Evolutionary conservation across 768 basidiomycete species (phyloP).

Genomic region (Thelephora ganbajun): DNA sequence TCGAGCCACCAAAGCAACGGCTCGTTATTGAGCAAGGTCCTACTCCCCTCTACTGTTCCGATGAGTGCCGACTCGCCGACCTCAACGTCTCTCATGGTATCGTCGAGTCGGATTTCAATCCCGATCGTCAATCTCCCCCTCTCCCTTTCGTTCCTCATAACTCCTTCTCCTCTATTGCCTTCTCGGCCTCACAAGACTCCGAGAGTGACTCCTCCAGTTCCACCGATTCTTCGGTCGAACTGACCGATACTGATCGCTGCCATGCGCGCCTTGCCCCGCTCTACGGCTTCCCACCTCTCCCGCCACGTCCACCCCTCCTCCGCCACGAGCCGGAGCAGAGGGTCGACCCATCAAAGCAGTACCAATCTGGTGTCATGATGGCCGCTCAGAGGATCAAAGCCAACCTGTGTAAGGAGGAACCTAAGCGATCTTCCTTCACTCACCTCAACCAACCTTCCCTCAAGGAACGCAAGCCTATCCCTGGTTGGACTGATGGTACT

Average conservation of each 20-base stretch:
- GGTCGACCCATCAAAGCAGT: slow-evolving; percentile 24
- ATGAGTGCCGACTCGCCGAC: slow-evolving; percentile 56
- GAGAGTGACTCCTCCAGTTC: slow-evolving; percentile 27
- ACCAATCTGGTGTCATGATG: slow-evolving; percentile 57
- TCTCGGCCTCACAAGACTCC: slow-evolving; percentile 15
- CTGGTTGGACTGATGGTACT: slow-evolving; percentile 59
- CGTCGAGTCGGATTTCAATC: slow-evolving; percentile 34
- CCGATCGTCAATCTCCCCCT: slow-evolving; percentile 21
- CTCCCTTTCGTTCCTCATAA: slow-evolving; percentile 28
- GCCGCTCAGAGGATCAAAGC: slow-evolving; percentile 41
- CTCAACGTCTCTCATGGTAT: slow-evolving; percentile 26
- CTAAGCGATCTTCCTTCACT: slow-evolving; percentile 16
- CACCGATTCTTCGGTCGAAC: slow-evolving; percentile 19
- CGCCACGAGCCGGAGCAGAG: slow-evolving; percentile 10
- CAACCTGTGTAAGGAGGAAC: slow-evolving; percentile 23
- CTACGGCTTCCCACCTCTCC: slow-evolving; percentile 37
- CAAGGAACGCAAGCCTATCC: slow-evolving; percentile 27
- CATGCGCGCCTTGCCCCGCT: slow-evolving; percentile 26
- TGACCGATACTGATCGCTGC: slow-evolving; percentile 5
- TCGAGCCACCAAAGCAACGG: slow-evolving; percentile 33
- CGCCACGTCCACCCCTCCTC: slow-evolving; percentile 33
- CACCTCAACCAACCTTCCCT: slow-evolving; percentile 19
- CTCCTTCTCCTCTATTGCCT: slow-evolving; percentile 15
- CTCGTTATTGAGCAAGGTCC: slow-evolving; percentile 70
- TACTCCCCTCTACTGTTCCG: slow-evolving; percentile 76